These are phyloP conservation scores for Neofusicoccum kwambonambiense DNA, from an alignment of 2,329 filamentous ascomycete species.

Conservation along the genomic window DNA sequence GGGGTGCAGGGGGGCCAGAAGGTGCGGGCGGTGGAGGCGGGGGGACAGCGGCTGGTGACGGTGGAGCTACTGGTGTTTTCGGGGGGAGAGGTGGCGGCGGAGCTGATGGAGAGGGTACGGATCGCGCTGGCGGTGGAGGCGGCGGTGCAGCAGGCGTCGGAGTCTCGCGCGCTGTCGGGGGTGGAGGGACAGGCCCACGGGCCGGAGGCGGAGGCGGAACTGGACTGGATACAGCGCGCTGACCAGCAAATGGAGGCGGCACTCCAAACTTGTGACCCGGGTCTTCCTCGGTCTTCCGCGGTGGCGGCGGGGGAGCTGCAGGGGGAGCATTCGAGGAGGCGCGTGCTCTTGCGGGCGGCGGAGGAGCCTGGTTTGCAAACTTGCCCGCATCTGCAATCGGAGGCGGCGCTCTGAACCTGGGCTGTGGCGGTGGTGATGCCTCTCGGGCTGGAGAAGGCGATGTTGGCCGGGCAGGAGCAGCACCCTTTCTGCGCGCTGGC, in stretches of 20 bases:
- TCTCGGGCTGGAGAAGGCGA: conserved; percentile 59
- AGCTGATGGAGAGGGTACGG: conserved; percentile 39
- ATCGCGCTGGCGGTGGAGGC: conserved; percentile 46
- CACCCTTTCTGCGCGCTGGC: conserved; percentile 46
- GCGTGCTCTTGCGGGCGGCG: conserved; percentile 48
- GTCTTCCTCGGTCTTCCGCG: conserved; percentile 64
- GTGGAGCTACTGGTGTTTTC: conserved; percentile 37
- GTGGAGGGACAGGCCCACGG: conserved; percentile 64
- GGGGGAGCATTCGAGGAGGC: conserved; percentile 50
- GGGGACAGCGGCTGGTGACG: conserved; percentile 23
- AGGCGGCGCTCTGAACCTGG: conserved; percentile 79
- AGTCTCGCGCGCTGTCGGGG: conserved; percentile 43
- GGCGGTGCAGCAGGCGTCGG: conserved; percentile 48
- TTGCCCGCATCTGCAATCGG: conserved; percentile 88
- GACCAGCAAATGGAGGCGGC: conserved; percentile 74
- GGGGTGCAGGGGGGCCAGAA: conserved; percentile 25
- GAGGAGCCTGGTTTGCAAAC: conserved; percentile 54
- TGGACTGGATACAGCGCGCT: conserved; percentile 49
- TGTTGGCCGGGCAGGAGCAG: conserved; percentile 39
- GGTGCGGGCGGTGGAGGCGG: conserved; percentile 27
- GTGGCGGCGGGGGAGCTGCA: conserved; percentile 64
- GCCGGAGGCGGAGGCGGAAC: conserved; percentile 74
- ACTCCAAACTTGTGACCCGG: conserved; percentile 65
- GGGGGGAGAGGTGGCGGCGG: conserved; percentile 63
- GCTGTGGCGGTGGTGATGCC: conserved; percentile 61